Base-by-base conservation (phyloP, 331 rosid species). In the Acacia concinna region DNA sequence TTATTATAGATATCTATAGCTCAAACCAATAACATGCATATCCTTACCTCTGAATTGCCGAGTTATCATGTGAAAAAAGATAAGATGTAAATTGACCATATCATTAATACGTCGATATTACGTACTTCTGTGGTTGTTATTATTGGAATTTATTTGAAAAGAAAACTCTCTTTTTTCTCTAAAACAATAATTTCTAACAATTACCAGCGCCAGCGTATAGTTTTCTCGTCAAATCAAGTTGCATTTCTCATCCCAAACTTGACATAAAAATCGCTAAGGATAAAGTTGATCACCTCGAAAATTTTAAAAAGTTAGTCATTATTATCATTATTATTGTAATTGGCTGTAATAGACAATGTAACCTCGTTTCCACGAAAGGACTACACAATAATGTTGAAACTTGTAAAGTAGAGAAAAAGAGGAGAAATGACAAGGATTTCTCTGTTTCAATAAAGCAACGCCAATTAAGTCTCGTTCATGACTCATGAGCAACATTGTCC, bases 381-480 rank as follows among this genome's bases (percentile, higher is more conserved):
- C 77, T 17, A 46, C 18, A 57, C 27, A 1, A 18, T 25, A 52
- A 1, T 23, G 27, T 35, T 35, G 46, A 51, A 23, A 21, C 18
- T n/a, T 49, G 11, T 20, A 1, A 52, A 13, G 40, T 6, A 72
- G 5, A n/a, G 3, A 1, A 23, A 54, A 20, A 18, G 5, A 35
- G 18, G 51, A 34, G 18, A 5, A 3, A n/a, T 20, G 18, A 13
- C 13, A 23, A 64, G 27, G 70, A 34, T 32, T 64, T 34, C 43
- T 64, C 44, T 65, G 27, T 17, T 74, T 46, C 15, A 65, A 34
- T 32, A 34, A 32, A 64, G 73, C 73, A 47, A 15, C 28, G 65
- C n/a, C n/a, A n/a, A n/a, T 76, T n/a, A 34, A 65, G 73, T 76
- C 73, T 47, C 27, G 17, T 64, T 46, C 73, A 44, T 6, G 71